Conservation (phyloP, 2,329 filamentous ascomycete genomes). For the Ceratocystis albifundus region DNA sequence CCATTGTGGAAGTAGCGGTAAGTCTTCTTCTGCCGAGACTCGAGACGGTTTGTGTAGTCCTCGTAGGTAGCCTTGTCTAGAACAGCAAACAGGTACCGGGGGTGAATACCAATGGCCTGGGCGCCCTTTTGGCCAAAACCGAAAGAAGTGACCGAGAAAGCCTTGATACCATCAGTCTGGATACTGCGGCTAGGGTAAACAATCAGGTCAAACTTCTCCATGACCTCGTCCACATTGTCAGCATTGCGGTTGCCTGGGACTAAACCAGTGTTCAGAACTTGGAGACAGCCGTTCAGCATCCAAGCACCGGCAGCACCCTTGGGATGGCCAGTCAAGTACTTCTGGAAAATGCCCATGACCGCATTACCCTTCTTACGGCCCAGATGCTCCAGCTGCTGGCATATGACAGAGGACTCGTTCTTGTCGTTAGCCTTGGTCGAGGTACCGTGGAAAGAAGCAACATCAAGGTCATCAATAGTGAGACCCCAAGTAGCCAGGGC, state of each 20-base stretch:
- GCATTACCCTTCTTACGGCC: slow-evolving; percentile 95
- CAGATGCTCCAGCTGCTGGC: slow-evolving; percentile 88
- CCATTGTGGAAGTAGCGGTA: slow-evolving; percentile 99
- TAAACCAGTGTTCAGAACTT: slow-evolving; percentile 85
- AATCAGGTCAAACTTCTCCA: slow-evolving; percentile 97
- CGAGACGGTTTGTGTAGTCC: slow-evolving; percentile 76
- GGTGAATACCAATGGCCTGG: slow-evolving; percentile 92
- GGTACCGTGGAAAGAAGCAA: slow-evolving; percentile 97
- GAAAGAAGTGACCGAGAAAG: slow-evolving; percentile 97
- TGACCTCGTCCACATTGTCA: slow-evolving; percentile 88
- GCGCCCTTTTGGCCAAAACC: slow-evolving; percentile 99
- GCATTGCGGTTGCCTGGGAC: slow-evolving; percentile 97
- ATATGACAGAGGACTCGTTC: slow-evolving; percentile 97
- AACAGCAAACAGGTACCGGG: slow-evolving; percentile 90
- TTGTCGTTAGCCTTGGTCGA: slow-evolving; percentile 98
- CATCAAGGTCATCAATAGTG: slow-evolving; percentile 86
- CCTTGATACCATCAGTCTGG: slow-evolving; percentile 96
- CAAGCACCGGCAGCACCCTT: slow-evolving; percentile 98
- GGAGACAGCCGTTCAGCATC: slow-evolving; percentile 98
- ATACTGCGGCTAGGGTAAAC: slow-evolving; percentile 91
- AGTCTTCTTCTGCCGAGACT: slow-evolving; percentile 91
- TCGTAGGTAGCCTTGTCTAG: slow-evolving; percentile 76
- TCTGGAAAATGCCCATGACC: slow-evolving; percentile 94
- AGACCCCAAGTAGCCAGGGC: slow-evolving; percentile 96
- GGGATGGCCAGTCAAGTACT: slow-evolving; percentile 95